Base-by-base conservation (phyloP, 1,139 yeast genomes). In the Suhomyces anneliseae region DNA sequence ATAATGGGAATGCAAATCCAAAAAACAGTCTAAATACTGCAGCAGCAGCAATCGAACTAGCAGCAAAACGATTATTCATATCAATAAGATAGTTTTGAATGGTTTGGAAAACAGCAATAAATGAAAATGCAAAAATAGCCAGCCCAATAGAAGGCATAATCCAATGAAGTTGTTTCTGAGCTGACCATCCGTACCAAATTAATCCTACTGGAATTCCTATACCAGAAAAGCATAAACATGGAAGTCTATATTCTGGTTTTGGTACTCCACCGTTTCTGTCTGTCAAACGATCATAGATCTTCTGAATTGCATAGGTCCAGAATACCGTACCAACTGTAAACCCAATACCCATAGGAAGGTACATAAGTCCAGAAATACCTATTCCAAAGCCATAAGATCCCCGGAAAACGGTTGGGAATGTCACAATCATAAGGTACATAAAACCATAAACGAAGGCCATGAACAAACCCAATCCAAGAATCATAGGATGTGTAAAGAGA, bases 391-490 rank as follows among this genome's bases (percentile, higher is more conserved):
- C 80, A 57, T 83, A 83, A 8, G 58, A 53, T 0, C 60, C 64
- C 31, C 67, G 59, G 74, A 79, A 83, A 29, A 82, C 78, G 2
- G 65, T 49, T 3, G 87, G 87, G 62, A 79, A 82, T 2, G 84
- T 74, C 26, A 80, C 83, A 45, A 83, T 70, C 75, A 82, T 68
- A 46, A 83, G 68, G 58, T 83, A 83, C 76, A 82, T 72, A 66
- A 82, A 80, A 4, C 87, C 88, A 55, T 82, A 82, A 4, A 75
- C 74, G 54, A 82, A 81, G 2, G 87, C 87, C 83, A 82, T 78
- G 60, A 76, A 82, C 2, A 75, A 61, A 2, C 87, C 87, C 27
- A 83, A 65, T 0, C 85, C 85, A 32, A 81, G 64, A 12, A 84
- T 81, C 76, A 84, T 81, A 3, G 88, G 88, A 58, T 85, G 82